A percentile compares a stretch with the other conserved stretches of the same genome.
Conservation (phyloP, 305 asterid species). For the Petunia hybrid region DNA sequence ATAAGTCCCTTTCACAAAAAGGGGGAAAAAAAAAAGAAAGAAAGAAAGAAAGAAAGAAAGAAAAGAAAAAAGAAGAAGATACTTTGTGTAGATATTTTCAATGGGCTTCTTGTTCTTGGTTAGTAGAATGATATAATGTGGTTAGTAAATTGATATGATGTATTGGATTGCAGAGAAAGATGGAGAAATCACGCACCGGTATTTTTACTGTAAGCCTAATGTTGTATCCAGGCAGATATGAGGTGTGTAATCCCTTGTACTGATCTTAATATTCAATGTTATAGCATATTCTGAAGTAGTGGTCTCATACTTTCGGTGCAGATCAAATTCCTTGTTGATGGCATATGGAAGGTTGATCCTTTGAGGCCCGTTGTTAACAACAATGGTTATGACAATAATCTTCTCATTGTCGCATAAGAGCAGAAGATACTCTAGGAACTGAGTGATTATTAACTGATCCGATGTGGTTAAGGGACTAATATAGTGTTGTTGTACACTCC, state of each 20-base stretch:
- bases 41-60: no score
- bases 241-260: slow-evolving; percentile 52
- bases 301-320: slow-evolving; percentile 41
- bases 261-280: slow-evolving; percentile 17
- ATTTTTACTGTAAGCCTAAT: slow-evolving; percentile 61
- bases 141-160: slow-evolving; percentile 29
- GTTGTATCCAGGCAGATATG: slow-evolving; percentile 91
- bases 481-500: not conserved
- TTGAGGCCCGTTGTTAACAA: slow-evolving; percentile 65
- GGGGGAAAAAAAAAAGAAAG: no score
- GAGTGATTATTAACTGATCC: not conserved
- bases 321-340: slow-evolving; percentile 95
- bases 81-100: not conserved
- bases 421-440: not conserved
- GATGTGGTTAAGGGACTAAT: not conserved
- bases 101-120: not conserved
- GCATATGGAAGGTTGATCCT: slow-evolving; percentile 83
- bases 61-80: not conserved
- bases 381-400: slow-evolving; percentile 73
- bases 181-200: slow-evolving; percentile 74
- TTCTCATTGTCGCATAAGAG: slow-evolving; percentile 59
- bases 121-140: not conserved
- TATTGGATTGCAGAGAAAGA: slow-evolving; percentile 74
- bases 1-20: not conserved
- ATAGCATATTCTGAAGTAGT: not conserved